A percentile compares a stretch with the other conserved stretches of the same genome.
Evolutionary conservation across 106 monocot genomes (phyloP).

Genomic region (Allium cepa): DNA sequence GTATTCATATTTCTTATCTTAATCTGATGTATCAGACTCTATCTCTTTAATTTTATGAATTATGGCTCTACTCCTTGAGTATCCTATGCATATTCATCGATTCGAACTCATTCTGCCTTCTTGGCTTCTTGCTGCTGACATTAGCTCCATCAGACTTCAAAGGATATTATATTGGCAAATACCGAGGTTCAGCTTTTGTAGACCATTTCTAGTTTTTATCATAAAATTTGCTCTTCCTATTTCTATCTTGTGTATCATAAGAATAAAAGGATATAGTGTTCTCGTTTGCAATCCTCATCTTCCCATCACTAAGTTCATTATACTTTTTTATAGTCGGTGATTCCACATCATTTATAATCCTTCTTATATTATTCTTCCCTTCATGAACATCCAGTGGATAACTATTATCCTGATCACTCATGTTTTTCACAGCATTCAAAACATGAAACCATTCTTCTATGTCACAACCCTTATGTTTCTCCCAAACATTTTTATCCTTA

Average conservation of each 20-base stretch:
- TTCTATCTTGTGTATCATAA: constrained; percentile 5
- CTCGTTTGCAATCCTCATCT: constrained; percentile 17
- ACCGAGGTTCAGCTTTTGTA: constrained; percentile 6
- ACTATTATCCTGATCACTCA: not conserved
- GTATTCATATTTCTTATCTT: constrained; percentile 16
- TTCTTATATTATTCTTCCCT: not conserved
- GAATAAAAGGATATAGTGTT: constrained; percentile 44
- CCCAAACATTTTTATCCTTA: constrained; percentile 6
- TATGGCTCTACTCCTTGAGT: not conserved
- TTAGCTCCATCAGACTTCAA: constrained; percentile 1
- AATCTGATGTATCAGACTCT: constrained; percentile 74
- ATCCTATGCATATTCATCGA: constrained; percentile 1
- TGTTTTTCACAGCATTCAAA: constrained; percentile 11
- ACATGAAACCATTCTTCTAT: constrained; percentile 10
- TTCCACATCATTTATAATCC: constrained; percentile 20
- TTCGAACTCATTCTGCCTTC: constrained; percentile 8
- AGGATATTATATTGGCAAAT: constrained; percentile 15
- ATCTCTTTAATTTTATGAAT: constrained; percentile 44
- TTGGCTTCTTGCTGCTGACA: not conserved
- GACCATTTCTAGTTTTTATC: constrained; percentile 18
- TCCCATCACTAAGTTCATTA: constrained; percentile 11
- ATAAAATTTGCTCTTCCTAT: constrained; percentile 18
- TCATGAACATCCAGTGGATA: constrained; percentile 9
- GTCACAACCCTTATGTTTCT: constrained; percentile 10
- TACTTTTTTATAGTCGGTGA: constrained; percentile 6